phyloP scores from a whole-genome alignment of 257 asterid genomes.

The Solanum microdontum region DNA sequence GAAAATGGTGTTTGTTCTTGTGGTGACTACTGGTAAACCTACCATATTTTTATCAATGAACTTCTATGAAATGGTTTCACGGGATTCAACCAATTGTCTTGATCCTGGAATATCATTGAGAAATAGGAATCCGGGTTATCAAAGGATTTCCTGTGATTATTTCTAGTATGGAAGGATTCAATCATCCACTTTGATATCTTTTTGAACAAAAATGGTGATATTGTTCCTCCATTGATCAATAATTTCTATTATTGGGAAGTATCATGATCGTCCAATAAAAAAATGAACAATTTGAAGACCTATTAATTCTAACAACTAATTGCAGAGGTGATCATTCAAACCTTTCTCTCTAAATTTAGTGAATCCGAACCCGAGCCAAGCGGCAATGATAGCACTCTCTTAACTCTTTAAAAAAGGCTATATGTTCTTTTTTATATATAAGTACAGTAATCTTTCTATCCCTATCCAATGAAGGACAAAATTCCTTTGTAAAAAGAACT shows the following conservation, averaged over 20 bases:
- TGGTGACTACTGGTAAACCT: constrained; percentile 42
- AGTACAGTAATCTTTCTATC: not conserved
- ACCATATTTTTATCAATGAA: not conserved
- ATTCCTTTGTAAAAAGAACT: not conserved
- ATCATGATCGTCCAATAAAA: no score
- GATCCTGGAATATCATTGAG: no score
- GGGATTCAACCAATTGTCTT: no score
- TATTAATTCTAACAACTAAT: no score
- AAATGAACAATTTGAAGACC: no score
- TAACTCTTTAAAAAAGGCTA: not conserved
- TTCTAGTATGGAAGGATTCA: no score
- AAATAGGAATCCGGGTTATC: no score
- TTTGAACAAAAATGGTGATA: no score
- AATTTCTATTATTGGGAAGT: no score
- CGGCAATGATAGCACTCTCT: not conserved
- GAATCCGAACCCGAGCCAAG: not conserved
- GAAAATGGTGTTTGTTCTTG: constrained; percentile 49
- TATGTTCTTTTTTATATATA: not conserved
- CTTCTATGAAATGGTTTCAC: not conserved
- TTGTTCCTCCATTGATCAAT: no score
- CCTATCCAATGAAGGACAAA: not conserved
- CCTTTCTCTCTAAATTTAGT: not conserved
- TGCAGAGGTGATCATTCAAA: not conserved
- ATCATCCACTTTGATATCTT: no score
- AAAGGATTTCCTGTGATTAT: no score